phyloP scores from a whole-genome alignment of 148 eudicot genomes.

The Rhododendron kiyosumense region DNA sequence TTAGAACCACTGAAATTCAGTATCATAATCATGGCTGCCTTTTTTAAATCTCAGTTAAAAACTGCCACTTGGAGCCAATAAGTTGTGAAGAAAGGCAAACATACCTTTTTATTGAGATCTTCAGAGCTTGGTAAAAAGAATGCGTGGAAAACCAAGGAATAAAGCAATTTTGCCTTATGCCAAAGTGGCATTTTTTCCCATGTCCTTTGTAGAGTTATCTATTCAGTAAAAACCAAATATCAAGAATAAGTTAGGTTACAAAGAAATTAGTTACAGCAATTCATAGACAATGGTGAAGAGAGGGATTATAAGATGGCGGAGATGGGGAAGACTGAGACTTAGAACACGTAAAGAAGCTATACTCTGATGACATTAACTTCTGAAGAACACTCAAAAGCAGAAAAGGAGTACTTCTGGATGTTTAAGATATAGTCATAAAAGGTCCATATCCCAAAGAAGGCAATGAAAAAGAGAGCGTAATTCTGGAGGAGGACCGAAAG shows the following conservation, averaged over 20 bases:
- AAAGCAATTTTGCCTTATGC: slow-evolving; percentile 40
- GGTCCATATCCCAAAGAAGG: neutral
- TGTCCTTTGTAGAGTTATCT: slow-evolving; percentile 46
- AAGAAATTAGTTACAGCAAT: neutral
- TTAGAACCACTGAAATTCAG: slow-evolving; percentile 15
- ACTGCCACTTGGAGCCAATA: neutral
- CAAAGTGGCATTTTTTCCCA: slow-evolving; percentile 52
- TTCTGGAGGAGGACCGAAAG: neutral
- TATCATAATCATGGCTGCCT: neutral
- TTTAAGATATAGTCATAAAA: neutral
- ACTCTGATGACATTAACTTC: neutral
- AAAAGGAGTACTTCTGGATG: too few species aligned
- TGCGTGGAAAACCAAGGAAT: slow-evolving; percentile 33
- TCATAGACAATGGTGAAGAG: neutral
- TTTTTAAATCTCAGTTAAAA: neutral
- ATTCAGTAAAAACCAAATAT: neutral
- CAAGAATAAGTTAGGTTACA: neutral
- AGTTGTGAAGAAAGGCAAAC: neutral
- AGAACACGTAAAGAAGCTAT: neutral
- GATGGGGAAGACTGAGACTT: too few species aligned
- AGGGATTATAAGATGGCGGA: too few species aligned
- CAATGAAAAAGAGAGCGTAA: neutral
- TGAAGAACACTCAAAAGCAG: slow-evolving; percentile 5
- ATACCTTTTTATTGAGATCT: slow-evolving; percentile 68
- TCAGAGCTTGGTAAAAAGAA: slow-evolving; percentile 12